Percentiles rank a stretch among this genome's conserved stretches.
phyloP scores from a whole-genome alignment of 306 rosid species.

The Cicer arietinum region DNA sequence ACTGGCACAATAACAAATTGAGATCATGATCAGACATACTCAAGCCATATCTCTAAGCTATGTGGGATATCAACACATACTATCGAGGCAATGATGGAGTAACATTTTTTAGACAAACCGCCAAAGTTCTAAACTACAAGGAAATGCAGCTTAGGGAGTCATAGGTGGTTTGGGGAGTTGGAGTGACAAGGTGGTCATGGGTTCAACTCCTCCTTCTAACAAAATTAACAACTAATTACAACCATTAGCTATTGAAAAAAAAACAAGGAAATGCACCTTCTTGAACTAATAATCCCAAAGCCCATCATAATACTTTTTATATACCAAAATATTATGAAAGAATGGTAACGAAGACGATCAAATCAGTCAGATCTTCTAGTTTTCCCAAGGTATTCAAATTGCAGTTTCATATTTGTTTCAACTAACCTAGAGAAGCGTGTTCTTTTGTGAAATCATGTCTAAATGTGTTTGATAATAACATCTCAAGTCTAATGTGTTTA shows the following conservation, averaged over 20 bases:
- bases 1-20: not conserved
- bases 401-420: no score
- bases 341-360: not conserved
- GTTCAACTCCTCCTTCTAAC: no score
- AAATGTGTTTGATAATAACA: no score
- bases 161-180: no score
- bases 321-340: slow-evolving; percentile 10
- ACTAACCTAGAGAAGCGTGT: no score
- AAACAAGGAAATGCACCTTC: not conserved
- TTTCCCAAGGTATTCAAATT: no score
- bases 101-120: not conserved
- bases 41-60: not conserved
- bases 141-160: not conserved
- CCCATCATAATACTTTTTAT: not conserved
- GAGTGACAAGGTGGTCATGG: no score
- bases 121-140: not conserved
- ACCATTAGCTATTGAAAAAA: no score
- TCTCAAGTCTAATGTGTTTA: no score
- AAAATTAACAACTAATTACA: no score
- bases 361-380: not conserved
- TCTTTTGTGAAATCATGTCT: no score
- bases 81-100: not conserved
- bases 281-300: not conserved
- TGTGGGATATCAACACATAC: not conserved
- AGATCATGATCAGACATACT: not conserved